These are phyloP conservation scores for Clavaria fumosa DNA, from an alignment of 768 basidiomycete species.

Conservation along the genomic window DNA sequence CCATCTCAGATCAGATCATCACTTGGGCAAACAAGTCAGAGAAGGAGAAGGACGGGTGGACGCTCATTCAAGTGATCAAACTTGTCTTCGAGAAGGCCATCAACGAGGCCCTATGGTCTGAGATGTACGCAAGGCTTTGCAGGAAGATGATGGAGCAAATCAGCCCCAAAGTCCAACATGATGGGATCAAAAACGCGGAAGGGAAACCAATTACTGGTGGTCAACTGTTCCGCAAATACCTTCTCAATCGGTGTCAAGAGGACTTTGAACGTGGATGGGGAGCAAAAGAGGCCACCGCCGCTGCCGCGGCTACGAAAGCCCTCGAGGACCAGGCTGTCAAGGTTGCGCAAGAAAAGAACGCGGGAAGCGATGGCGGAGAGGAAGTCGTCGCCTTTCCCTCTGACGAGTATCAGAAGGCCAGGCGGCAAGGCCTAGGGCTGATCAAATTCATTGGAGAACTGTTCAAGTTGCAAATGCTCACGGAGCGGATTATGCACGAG, in stretches of 20 bases:
- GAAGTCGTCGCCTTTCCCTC: conserved; percentile 78
- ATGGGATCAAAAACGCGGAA: conserved; percentile 64
- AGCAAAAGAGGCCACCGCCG: conserved; percentile 72
- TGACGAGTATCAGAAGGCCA: conserved; percentile 96
- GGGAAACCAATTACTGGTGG: conserved; percentile 89
- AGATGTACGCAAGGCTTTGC: conserved; percentile 95
- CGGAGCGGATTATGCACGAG: conserved; percentile 96
- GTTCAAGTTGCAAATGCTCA: conserved; percentile 98
- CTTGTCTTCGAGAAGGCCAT: conserved; percentile 97
- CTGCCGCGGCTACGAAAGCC: conserved; percentile 74
- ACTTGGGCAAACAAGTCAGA: conserved; percentile 88
- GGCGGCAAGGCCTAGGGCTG: conserved; percentile 90
- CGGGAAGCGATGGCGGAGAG: conserved; percentile 28
- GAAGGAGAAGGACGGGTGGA: conserved; percentile 84
- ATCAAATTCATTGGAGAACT: conserved; percentile 98
- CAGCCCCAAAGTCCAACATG: conserved; percentile 76
- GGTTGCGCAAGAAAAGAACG: conserved; percentile 43
- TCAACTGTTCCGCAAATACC: conserved; percentile 90
- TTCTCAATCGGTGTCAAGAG: conserved; percentile 92
- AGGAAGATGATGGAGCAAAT: conserved; percentile 93
- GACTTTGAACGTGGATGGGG: conserved; percentile 97
- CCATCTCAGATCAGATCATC: conserved; percentile 91
- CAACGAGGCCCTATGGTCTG: conserved; percentile 88
- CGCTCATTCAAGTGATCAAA: conserved; percentile 89
- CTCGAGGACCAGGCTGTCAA: conserved; percentile 71